Conservation (phyloP, 768 basidiomycete genomes). For the Serendipita indica region DNA sequence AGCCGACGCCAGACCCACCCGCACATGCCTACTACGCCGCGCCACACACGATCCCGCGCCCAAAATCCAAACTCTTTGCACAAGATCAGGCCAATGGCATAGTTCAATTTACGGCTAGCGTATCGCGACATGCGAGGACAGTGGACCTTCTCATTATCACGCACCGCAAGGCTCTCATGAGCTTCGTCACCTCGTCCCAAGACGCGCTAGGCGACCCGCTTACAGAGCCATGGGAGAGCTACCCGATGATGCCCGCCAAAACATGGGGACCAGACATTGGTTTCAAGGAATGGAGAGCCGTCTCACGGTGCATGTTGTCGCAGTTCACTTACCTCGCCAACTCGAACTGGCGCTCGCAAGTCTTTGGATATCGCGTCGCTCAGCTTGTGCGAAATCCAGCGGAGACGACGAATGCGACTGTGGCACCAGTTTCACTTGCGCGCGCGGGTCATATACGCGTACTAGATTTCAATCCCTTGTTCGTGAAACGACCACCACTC, state of each 20-base stretch:
- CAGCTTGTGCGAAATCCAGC: background rate
- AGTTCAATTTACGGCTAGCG: background rate
- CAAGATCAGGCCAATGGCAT: background rate
- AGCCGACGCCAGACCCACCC: background rate
- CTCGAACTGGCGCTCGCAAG: background rate
- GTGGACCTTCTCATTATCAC: conserved; percentile 2
- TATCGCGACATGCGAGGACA: background rate
- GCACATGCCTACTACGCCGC: background rate
- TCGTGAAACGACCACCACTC: background rate
- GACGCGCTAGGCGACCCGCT: conserved; percentile 2
- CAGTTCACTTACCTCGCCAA: conserved; percentile 1
- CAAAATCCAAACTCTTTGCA: background rate
- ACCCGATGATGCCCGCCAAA: conserved; percentile 7
- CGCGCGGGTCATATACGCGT: background rate
- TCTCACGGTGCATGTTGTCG: background rate
- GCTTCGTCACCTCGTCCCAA: background rate
- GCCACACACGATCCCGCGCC: background rate
- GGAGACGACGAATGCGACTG: background rate
- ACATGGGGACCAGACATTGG: conserved; percentile 4
- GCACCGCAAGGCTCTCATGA: background rate
- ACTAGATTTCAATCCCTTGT: conserved; percentile 4
- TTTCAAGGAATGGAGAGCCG: background rate
- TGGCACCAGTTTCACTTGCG: too few relatives aligned
- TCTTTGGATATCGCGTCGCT: background rate
- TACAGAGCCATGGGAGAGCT: background rate